Base-by-base conservation (phyloP, 2,329 filamentous ascomycete genomes). In the Zymoseptoria pseudotritici region DNA sequence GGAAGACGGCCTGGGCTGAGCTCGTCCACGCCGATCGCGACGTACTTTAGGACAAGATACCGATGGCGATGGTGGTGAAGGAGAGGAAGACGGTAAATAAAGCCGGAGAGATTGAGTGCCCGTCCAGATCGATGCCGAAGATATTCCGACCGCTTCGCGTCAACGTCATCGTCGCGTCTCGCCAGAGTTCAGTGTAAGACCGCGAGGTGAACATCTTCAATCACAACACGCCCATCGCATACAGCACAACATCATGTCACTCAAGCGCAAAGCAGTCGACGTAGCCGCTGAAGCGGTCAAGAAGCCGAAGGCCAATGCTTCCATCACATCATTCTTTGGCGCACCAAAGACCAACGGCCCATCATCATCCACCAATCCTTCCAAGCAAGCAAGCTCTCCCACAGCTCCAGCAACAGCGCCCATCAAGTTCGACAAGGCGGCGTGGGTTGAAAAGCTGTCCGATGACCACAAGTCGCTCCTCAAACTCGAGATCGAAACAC, bases 291-390 rank as follows among this genome's bases (percentile, higher is more conserved):
- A 77, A 11, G 75, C 77, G 19, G 75, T 76, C 55, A 81, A 81
- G 67, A 81, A 81, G 67, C 71, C 78, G 46, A 81, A 81, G 65
- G 69, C 83, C 57, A 88, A 94, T 70, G 85, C 81, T 63, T 91
- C 82, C 77, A 96, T 99, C 71, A 92, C 87, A 26, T 89, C 91
- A 17, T 97, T 97, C 81, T 97, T 99, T 70, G 83, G 85, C 13
- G 80, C 83, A 19, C 86, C 91, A 5, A 89, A 88, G 72, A 68
- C 72, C 10, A 70, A 65, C 51, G 62, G 70, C 4, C 54, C 66
- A 7, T 63, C 71, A 54, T 66, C 66, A 24, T 74, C 66, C 19
- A 70, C 67, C 31, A 69, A 70, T 49, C 61, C 71, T 13, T 61
- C 68, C 10, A 58, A 66, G 5, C 62, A 66, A 19, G 58, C 63